Conservation (phyloP, 192 early-diverging fungal species). For the Podila horticola region DNA sequence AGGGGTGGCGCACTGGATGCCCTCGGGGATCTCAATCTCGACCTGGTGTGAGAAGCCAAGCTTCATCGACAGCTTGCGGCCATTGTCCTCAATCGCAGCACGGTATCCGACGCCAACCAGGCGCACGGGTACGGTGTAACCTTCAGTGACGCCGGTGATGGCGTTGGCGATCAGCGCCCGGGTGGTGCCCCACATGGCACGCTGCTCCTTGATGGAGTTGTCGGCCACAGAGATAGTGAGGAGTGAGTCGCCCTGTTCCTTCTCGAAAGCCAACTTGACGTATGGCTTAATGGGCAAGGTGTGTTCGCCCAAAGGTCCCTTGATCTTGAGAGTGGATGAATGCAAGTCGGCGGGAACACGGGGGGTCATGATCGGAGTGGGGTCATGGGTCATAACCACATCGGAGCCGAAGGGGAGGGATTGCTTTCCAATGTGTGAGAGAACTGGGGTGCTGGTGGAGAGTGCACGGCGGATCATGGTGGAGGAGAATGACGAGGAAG, state of each 20-base stretch:
- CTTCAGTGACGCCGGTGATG: slow-evolving; percentile 91
- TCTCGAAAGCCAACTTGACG: slow-evolving; percentile 60
- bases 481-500: neutral
- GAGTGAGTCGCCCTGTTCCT: slow-evolving; percentile 55
- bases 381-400: slow-evolving; percentile 76
- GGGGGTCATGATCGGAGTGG: slow-evolving; percentile 72
- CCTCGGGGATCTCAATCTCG: slow-evolving; percentile 80
- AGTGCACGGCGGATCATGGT: slow-evolving; percentile 50
- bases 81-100: slow-evolving; percentile 77
- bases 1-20: slow-evolving; percentile 78
- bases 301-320: slow-evolving; percentile 85
- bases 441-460: slow-evolving; percentile 50
- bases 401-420: slow-evolving; percentile 78
- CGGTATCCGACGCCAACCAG: slow-evolving; percentile 96
- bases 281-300: slow-evolving; percentile 86
- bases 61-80: slow-evolving; percentile 73
- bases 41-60: slow-evolving; percentile 92
- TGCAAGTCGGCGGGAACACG: slow-evolving; percentile 67
- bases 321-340: slow-evolving; percentile 77
- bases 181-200: slow-evolving; percentile 97
- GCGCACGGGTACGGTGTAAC: slow-evolving; percentile 82
- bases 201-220: slow-evolving; percentile 75
- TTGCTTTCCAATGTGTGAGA: slow-evolving; percentile 86
- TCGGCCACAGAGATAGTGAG: slow-evolving; percentile 67
- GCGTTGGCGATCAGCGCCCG: slow-evolving; percentile 87